Evolutionary conservation across 2,329 filamentous ascomycete genomes (phyloP), one percentile per base, ranked within the genome.

Genomic region (Plenodomus biglobosus): DNA sequence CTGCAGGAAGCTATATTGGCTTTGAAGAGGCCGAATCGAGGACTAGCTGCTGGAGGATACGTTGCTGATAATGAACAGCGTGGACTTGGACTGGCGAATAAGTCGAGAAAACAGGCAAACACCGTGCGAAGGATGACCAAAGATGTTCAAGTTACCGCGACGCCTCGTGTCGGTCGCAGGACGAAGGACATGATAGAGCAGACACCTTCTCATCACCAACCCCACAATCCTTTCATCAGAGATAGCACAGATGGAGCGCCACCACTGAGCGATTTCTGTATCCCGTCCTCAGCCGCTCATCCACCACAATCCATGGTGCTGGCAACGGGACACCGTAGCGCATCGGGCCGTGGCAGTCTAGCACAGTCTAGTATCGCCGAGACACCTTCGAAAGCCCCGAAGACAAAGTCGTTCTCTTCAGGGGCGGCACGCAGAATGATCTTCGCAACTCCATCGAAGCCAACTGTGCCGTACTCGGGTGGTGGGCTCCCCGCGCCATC

Each of bases 11-110:
- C 89, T 8, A 92, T 94, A 41, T 82, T 81, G 5, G 81, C 85
- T 8, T 69, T 92, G 36, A 85, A 87, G 66, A 90, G 85, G 69
- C 89, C 89, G 1, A 91, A 92, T 61, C 82, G 89, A 38, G 80
- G 83, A 18, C 77, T 87, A 35, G 86, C 85, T 11, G 84, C 84
- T 24, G 85, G 84, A 59, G 80, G 83, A 32, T 77, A 88, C 47
- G 83, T 81, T 3, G 86, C 89, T 55, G 85, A 83, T 20, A 80
- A 83, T 3, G 86, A 90, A 65, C 80, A 80, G 58, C 81, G 85
- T 22, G 56, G 59, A 24, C 48, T 64, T 20, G 53, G 55, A 16
- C 40, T 56, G 38, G 40, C 61, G 19, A 64, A 60, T 47, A 63
- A 62, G 44, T 57, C 61, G 6, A 58, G 61, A 35, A 71, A 70